Evolutionary conservation across 768 basidiomycete genomes (phyloP).

Genomic region (Kwoniella dendrophila): DNA sequence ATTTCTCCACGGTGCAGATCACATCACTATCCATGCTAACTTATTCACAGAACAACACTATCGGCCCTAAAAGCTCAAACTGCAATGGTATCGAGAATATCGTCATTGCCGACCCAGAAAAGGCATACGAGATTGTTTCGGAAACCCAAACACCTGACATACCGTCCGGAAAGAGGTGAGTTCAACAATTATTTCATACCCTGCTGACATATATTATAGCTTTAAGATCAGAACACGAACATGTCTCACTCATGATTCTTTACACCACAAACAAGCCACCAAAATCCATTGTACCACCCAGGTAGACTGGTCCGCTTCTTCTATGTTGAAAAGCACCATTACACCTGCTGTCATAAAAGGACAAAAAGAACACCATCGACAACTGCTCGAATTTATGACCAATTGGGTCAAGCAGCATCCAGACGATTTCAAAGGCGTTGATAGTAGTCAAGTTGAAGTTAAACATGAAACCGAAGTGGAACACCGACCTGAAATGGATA

Average conservation of each 20-base stretch:
- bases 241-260: conserved; percentile 28
- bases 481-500: neutral
- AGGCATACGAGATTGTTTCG: conserved; percentile 32
- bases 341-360: conserved; percentile 43
- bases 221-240: conserved; percentile 34
- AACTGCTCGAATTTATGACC: conserved; percentile 14
- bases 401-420: conserved; percentile 29
- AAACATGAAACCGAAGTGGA: neutral
- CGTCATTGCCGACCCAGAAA: conserved; percentile 21
- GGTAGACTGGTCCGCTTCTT: conserved; percentile 31
- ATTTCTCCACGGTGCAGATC: neutral
- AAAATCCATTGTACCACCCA: conserved; percentile 36
- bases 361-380: conserved; percentile 31
- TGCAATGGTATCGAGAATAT: conserved; percentile 31
- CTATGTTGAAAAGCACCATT: conserved; percentile 32
- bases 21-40: neutral
- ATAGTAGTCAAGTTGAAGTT: neutral
- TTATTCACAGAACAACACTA: conserved; percentile 32
- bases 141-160: conserved; percentile 36
- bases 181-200: neutral
- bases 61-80: conserved; percentile 34
- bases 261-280: conserved; percentile 26
- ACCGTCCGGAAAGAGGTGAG: conserved; percentile 40
- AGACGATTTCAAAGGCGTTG: conserved; percentile 24
- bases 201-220: conserved; percentile 7